phyloP scores from a whole-genome alignment of 768 basidiomycete genomes.

The Mycena latifolia region DNA sequence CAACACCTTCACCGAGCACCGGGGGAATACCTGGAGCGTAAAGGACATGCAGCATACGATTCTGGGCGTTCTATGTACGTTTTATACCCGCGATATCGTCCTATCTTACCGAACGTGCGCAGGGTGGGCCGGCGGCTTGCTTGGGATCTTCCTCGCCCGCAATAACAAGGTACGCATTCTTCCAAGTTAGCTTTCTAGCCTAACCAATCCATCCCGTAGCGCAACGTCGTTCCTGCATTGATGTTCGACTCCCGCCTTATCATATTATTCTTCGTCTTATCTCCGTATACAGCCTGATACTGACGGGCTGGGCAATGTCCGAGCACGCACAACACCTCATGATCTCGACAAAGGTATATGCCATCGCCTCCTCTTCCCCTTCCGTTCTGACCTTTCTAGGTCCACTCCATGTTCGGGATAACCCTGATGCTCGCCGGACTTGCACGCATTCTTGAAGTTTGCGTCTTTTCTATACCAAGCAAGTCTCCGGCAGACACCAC shows the following conservation, averaged over 20 bases:
- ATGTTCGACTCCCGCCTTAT: slow-evolving; percentile 63
- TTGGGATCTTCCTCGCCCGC: slow-evolving; percentile 86
- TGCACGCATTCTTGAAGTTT: slow-evolving; percentile 85
- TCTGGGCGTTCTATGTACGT: slow-evolving; percentile 52
- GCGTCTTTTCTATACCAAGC: slow-evolving; percentile 72
- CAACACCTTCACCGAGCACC: slow-evolving; percentile 95
- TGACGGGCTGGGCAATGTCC: slow-evolving; percentile 96
- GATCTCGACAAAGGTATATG: slow-evolving; percentile 84
- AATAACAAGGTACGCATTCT: slow-evolving; percentile 72
- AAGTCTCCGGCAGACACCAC: slow-evolving; percentile 38
- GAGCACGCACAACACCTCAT: slow-evolving; percentile 88
- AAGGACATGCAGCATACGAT: slow-evolving; percentile 96
- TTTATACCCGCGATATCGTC: slow-evolving; percentile 2
- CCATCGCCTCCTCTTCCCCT: not conserved
- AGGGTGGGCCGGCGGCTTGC: slow-evolving; percentile 95
- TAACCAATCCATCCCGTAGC: slow-evolving; percentile 49
- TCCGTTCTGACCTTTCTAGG: slow-evolving; percentile 52
- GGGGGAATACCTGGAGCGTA: slow-evolving; percentile 82
- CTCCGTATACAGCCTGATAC: slow-evolving; percentile 68
- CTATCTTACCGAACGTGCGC: not conserved
- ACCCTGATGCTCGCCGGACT: slow-evolving; percentile 88
- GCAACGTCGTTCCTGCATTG: slow-evolving; percentile 83
- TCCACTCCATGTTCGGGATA: slow-evolving; percentile 88
- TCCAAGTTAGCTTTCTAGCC: not conserved
- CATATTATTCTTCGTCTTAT: slow-evolving; percentile 1